Evolutionary conservation across 2,329 filamentous ascomycete genomes (phyloP).

Genomic region (Penicillium griseofulvum): DNA sequence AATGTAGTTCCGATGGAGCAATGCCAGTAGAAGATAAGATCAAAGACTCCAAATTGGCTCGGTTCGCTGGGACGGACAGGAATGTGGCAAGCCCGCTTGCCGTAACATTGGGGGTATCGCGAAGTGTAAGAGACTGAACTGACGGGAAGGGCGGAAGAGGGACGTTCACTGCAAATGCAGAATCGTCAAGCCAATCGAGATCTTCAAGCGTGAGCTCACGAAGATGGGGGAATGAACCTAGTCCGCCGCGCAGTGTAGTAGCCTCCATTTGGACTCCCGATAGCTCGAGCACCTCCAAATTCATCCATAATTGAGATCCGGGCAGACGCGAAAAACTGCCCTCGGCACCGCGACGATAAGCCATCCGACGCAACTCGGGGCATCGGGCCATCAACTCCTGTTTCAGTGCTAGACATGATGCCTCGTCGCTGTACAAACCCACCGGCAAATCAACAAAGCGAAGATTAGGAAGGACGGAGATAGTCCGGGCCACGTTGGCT

Average conservation of each 20-base stretch:
- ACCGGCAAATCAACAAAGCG: slow-evolving; percentile 88
- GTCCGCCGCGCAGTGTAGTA: slow-evolving; percentile 61
- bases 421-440: slow-evolving; percentile 79
- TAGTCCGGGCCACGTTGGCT: slow-evolving; percentile 77
- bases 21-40: slow-evolving; percentile 72
- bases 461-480: slow-evolving; percentile 80
- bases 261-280: slow-evolving; percentile 39
- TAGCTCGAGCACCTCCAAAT: slow-evolving; percentile 44
- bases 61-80: slow-evolving; percentile 60
- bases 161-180: slow-evolving; percentile 66
- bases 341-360: slow-evolving; percentile 75
- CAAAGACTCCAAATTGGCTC: slow-evolving; percentile 63
- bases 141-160: slow-evolving; percentile 71
- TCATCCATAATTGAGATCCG: slow-evolving; percentile 48
- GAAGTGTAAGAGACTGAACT: slow-evolving; percentile 69
- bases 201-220: slow-evolving; percentile 72
- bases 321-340: slow-evolving; percentile 69
- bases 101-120: slow-evolving; percentile 69
- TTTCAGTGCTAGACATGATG: slow-evolving; percentile 69
- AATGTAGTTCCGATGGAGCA: slow-evolving; percentile 40
- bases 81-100: slow-evolving; percentile 67
- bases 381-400: slow-evolving; percentile 83
- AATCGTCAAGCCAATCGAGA: slow-evolving; percentile 69
- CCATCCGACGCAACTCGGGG: slow-evolving; percentile 83
- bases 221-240: slow-evolving; percentile 65